These are phyloP conservation scores for Trichosporon coremiiforme DNA, from an alignment of 1,284 basidiomycete genomes.

Conservation along the genomic window DNA sequence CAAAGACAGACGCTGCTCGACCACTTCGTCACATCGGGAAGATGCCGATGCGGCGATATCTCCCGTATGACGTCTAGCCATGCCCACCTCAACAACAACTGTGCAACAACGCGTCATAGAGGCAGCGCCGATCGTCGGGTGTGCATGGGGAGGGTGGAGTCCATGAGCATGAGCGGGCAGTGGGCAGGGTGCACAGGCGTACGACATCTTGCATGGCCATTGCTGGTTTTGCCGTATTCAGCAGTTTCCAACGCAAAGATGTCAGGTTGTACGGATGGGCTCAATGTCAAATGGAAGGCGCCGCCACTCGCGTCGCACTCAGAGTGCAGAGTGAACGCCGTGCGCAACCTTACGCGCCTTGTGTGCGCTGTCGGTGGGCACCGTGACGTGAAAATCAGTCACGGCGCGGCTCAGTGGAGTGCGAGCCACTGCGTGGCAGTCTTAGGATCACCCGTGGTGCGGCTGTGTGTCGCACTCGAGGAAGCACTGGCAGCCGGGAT, in stretches of 20 bases:
- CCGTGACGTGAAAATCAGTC: slow-evolving; percentile 10
- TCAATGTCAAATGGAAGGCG: neutral
- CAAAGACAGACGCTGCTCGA: no score
- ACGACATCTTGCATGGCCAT: neutral
- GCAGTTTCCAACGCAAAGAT: neutral
- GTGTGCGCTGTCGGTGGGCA: neutral
- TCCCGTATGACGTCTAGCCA: neutral
- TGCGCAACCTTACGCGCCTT: neutral
- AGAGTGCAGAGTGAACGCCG: neutral
- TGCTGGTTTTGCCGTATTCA: neutral
- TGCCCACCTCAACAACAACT: neutral
- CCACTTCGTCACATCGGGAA: neutral
- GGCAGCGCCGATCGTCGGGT: neutral
- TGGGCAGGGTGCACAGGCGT: neutral
- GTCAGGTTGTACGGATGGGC: neutral
- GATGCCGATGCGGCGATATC: neutral
- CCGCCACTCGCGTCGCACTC: neutral
- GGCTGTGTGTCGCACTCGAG: neutral
- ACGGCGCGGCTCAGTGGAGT: no score
- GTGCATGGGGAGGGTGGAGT: neutral
- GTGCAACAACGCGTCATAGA: neutral
- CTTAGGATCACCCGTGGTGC: no score
- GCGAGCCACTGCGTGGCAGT: no score
- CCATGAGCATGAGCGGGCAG: neutral
- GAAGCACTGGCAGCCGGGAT: neutral